Percentiles rank a stretch among this genome's conserved stretches.
phyloP scores from a whole-genome alignment of 176 grass and related monocot genomes.

The Oryza brachyantha region DNA sequence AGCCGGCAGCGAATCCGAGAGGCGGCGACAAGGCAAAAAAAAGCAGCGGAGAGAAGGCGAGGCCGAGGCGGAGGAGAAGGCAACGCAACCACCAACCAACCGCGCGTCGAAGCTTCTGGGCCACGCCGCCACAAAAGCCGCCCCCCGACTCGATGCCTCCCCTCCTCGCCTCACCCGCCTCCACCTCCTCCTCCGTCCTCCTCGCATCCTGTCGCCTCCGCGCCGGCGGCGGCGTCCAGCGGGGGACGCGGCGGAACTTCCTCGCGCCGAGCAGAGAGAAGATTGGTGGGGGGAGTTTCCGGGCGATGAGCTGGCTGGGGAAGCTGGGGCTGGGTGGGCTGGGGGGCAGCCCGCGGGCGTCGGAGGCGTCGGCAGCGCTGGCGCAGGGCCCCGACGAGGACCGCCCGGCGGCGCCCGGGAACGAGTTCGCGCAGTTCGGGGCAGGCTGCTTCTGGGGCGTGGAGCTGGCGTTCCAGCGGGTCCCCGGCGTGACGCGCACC shows the following conservation, averaged over 20 bases:
- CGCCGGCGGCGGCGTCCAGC: neutral
- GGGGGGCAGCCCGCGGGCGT: constrained; percentile 54
- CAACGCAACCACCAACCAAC: constrained; percentile 19
- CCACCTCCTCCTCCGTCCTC: constrained; percentile 4
- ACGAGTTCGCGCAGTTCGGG: constrained; percentile 86
- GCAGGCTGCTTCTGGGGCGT: constrained; percentile 99
- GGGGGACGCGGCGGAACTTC: constrained; percentile 7
- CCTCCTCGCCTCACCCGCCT: constrained; percentile 45
- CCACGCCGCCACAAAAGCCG: constrained; percentile 49
- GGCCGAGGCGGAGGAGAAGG: neutral
- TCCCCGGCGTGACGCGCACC: constrained; percentile 79
- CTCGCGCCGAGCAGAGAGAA: constrained; percentile 13
- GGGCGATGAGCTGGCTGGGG: constrained; percentile 91
- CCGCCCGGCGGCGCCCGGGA: constrained; percentile 62
- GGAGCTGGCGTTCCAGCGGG: constrained; percentile 89
- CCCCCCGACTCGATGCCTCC: constrained; percentile 50
- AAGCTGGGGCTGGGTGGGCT: constrained; percentile 81
- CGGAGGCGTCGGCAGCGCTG: constrained; percentile 73
- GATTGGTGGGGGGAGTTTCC: neutral
- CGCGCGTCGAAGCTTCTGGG: constrained; percentile 36
- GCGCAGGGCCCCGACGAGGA: constrained; percentile 92
- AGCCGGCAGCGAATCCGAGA: too few species aligned
- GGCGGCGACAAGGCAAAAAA: neutral
- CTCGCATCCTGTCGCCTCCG: constrained; percentile 31
- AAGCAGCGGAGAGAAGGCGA: neutral